These are phyloP conservation scores for Flaveria brownii DNA, from an alignment of 129 eudicot genomes.

Conservation along the genomic window DNA sequence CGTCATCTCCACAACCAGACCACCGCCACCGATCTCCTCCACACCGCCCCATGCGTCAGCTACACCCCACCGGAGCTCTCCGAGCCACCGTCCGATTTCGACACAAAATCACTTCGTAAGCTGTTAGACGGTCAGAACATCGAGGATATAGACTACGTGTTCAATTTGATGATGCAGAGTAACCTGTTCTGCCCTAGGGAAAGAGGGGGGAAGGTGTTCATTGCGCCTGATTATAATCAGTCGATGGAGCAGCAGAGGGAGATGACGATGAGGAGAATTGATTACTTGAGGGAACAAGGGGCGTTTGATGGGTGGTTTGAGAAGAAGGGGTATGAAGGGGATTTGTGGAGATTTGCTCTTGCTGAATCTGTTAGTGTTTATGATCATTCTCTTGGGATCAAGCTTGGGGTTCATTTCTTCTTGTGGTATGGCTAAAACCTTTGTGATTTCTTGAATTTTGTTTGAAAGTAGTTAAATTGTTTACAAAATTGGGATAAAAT, in stretches of 20 bases:
- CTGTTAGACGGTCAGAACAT: conserved; percentile 56
- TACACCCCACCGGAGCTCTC: conserved; percentile 70
- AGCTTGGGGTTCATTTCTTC: conserved; percentile 74
- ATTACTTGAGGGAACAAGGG: conserved; percentile 45
- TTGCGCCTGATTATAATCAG: conserved; percentile 70
- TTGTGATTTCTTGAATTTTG: background rate
- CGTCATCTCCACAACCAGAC: conserved; percentile 46
- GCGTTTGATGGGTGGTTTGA: conserved; percentile 63
- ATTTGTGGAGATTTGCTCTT: conserved; percentile 51
- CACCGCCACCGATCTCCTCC: conserved; percentile 23
- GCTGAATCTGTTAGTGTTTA: conserved; percentile 46
- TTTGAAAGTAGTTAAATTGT: background rate
- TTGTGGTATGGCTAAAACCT: conserved; percentile 49
- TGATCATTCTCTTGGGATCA: conserved; percentile 80
- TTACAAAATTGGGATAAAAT: background rate
- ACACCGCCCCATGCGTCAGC: conserved; percentile 47
- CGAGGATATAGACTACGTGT: conserved; percentile 58
- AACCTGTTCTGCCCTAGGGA: conserved; percentile 52
- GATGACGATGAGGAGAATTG: conserved; percentile 64
- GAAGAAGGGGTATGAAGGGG: conserved; percentile 47
- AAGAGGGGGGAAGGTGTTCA: conserved; percentile 62
- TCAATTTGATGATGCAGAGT: conserved; percentile 52
- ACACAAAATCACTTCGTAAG: conserved; percentile 51
- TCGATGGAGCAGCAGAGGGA: conserved; percentile 85
- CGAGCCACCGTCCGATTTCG: conserved; percentile 42